phyloP scores from a whole-genome alignment of 352 stramenopile genomes.

The Albugo candida region DNA sequence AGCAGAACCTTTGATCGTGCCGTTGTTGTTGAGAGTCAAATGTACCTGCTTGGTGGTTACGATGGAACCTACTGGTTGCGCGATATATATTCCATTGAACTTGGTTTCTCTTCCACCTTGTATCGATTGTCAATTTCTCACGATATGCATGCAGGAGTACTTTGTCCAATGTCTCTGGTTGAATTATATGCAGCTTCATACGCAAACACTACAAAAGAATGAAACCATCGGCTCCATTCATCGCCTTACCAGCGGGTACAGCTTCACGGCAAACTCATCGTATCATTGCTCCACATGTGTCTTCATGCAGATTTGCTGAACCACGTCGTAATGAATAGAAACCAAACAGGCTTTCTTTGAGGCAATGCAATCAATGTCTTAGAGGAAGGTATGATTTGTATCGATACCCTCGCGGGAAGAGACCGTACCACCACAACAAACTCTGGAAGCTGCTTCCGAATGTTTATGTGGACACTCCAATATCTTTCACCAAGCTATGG shows the following conservation, averaged over 20 bases:
- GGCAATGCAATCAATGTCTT: too few relatives aligned
- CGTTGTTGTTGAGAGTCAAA: conserved; percentile 56
- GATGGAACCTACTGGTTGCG: conserved; percentile 68
- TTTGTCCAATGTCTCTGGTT: conserved; percentile 45
- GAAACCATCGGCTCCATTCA: conserved; percentile 46
- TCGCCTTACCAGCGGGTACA: conserved; percentile 39
- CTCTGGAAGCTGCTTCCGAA: conserved; percentile 4
- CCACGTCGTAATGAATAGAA: conserved; percentile 57
- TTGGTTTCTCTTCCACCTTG: conserved; percentile 12
- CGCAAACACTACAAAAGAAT: conserved; percentile 44
- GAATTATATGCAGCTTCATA: conserved; percentile 54
- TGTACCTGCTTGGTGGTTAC: conserved; percentile 76
- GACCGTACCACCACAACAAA: conserved; percentile 11
- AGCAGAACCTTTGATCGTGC: conserved; percentile 75
- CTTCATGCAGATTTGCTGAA: conserved; percentile 35
- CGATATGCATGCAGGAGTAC: conserved; percentile 12
- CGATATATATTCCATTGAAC: conserved; percentile 71
- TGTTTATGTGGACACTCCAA: conserved; percentile 60
- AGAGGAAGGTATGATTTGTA: too few relatives aligned
- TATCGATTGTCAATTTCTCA: too few relatives aligned
- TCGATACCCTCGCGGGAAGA: conserved; percentile 33
- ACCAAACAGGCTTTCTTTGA: too few relatives aligned
- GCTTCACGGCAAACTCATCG: too few relatives aligned
- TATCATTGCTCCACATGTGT: too few relatives aligned
- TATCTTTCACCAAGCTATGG: conserved; percentile 51